These are phyloP conservation scores for Heterobasidion parviporum DNA, from an alignment of 1,284 basidiomycete genomes.

Conservation along the genomic window DNA sequence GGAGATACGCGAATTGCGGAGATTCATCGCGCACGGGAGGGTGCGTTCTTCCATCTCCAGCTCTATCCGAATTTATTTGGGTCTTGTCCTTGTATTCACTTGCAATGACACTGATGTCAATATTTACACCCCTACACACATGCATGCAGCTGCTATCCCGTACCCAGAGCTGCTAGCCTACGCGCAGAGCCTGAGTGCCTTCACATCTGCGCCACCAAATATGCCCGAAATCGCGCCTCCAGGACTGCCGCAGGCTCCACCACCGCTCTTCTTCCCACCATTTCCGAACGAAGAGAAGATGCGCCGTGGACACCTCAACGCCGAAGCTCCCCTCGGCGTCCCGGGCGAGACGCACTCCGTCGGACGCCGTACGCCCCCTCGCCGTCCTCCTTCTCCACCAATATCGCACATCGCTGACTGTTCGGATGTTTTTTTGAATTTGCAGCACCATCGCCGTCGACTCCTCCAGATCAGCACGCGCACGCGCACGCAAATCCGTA, in stretches of 20 bases:
- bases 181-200: constrained; percentile 71
- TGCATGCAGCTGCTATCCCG: constrained; percentile 53
- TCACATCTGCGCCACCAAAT: constrained; percentile 78
- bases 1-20: constrained; percentile 62
- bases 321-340: constrained; percentile 65
- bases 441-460: constrained; percentile 50
- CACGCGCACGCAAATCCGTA: constrained; percentile 54
- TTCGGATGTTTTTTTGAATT: neutral
- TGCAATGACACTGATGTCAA: neutral
- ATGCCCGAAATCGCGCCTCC: constrained; percentile 64
- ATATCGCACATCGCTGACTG: neutral
- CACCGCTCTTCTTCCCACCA: constrained; percentile 74
- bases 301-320: constrained; percentile 68
- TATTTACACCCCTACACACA: neutral
- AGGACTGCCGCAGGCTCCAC: constrained; percentile 52
- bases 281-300: constrained; percentile 85
- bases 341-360: constrained; percentile 75
- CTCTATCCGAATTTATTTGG: neutral
- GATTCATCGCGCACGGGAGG: constrained; percentile 63
- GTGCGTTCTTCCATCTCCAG: constrained; percentile 26
- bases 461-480: constrained; percentile 37
- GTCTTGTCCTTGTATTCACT: too few relatives aligned
- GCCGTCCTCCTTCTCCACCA: neutral
- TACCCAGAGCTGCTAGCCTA: constrained; percentile 75
- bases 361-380: constrained; percentile 47